Evolutionary conservation across 2,329 filamentous ascomycete species (phyloP).

Genomic region (Plenodomus tracheiphilus): DNA sequence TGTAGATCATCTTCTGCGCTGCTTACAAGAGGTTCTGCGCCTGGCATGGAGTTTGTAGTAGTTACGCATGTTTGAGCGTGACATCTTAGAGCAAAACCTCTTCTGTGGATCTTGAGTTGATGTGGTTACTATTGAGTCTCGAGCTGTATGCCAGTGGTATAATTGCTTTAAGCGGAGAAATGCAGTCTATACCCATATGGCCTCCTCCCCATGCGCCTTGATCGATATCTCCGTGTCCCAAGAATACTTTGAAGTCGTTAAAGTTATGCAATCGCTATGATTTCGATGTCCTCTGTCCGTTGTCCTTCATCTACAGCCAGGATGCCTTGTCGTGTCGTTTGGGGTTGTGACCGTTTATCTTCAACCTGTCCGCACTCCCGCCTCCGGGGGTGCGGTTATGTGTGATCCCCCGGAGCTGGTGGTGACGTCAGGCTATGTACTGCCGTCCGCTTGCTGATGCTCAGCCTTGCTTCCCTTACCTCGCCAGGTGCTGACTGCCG

Average conservation of each 20-base stretch:
- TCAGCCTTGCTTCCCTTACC: conserved; percentile 91
- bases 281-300: background rate
- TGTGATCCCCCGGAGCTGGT: conserved; percentile 13
- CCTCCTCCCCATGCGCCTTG: background rate
- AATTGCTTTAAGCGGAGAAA: conserved; percentile 2
- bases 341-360: background rate
- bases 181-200: conserved; percentile 7
- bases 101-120: background rate
- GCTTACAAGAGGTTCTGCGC: background rate
- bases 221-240: background rate
- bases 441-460: conserved; percentile 61
- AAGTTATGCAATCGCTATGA: background rate
- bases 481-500: conserved; percentile 94
- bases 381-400: conserved; percentile 5
- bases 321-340: background rate
- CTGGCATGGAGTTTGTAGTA: too few relatives aligned
- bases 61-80: too few relatives aligned
- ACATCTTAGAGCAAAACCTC: background rate
- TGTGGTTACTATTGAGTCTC: background rate
- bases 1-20: background rate
- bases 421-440: conserved; percentile 21
- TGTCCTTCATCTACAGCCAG: background rate
- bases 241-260: background rate
- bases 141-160: background rate
- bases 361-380: background rate